Evolutionary conservation across 1,284 basidiomycete species (phyloP), one percentile per base, ranked within the genome.

Genomic region (Rhodotorula glutinis): DNA sequence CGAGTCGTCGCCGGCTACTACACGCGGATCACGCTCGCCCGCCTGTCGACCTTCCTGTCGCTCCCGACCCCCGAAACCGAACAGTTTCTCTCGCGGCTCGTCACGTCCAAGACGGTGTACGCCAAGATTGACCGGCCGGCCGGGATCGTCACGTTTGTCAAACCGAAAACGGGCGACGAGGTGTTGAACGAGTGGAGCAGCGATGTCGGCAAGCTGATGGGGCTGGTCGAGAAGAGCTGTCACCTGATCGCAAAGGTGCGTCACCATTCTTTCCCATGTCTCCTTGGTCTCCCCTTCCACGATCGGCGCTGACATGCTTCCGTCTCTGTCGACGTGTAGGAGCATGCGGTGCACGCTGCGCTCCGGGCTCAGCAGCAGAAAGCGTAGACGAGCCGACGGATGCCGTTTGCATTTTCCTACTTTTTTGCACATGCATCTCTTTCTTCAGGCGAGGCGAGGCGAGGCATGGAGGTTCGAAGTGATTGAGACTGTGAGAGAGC

Each of bases 171-270:
- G 69, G 85, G 89, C 3, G 92, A 95, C 77, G 91, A 93, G 76
- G 87, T 91, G 10, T 88, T 98, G 85, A 98, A 98, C 76, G 89
- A 89, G 68, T 99, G 96, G 96, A 93, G 90, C 79, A 88, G 86
- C 29, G 94, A 98, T 77, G 91, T 98, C 85, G 88, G 89, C 77
- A 92, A 90, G 79, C 81, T 99, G 76, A 77, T 81, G 75, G 75
- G 77, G 19, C 66, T 82, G 69, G 79, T 83, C 41, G 82, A 83
- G 74, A 81, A 82, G 77, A 82, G 81, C 55, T 80, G 80, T 72
- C 82, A 83, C 76, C 70, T 83, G 69, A 82, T 83, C 55, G 79
- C 79, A 30, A 82, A 82, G 77, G 81, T 80, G 67, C 60, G 79
- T 63, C 4, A n/a, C n/a, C n/a, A n/a, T n/a, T n/a, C n/a, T n/a